Base-by-base conservation (phyloP, 2,329 filamentous ascomycete genomes). In the Penicillium aurantiogriseum region DNA sequence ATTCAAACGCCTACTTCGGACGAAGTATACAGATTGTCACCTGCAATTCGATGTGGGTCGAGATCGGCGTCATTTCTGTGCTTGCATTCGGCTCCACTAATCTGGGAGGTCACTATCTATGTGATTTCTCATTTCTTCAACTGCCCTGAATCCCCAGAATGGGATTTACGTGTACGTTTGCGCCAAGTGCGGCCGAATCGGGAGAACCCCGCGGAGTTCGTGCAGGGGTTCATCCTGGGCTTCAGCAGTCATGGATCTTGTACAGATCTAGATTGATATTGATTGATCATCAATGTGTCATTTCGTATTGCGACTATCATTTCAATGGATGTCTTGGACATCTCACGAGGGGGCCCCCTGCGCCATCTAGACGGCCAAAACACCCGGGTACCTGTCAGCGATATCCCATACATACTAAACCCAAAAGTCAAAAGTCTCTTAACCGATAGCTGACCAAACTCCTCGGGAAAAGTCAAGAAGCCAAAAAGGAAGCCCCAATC, bases 71-170 rank as follows among this genome's bases (percentile, higher is more conserved):
- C 36, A 48, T 48, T 54, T 31, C 13, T 17, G 33, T 40, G n/a
- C 36, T 40, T 42, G 42, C 51, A 54, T 39, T 15, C 17, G 43
- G 4, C 52, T 35, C 52, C 38, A 54, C 52, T 42, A 19, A 33
- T 25, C 40, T 33, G 29, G n/a, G 5, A 13, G 29, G 43, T 35
- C 19, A 10, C 15, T 54, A 31, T 54, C 53, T 51, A 43, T 25
- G 3, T 7, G 15, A 8, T 38, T 21, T 38, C n/a, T 31, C 19
- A 7, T 10, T 2, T 39, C 10, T 51, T 23, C 6, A 10, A 17
- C 4, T 19, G 1, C 17, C 25, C 17, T 15, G 3, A 9, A 15
- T 19, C 33, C 21, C 35, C 25, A 5, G 15, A 15, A 33, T 33
- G 23, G 2, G 38, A 19, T 31, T 40, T 31, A 31, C 11, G 8